These are phyloP conservation scores for Amylostereum chailletii DNA, from an alignment of 1,284 basidiomycete genomes.

Conservation along the genomic window DNA sequence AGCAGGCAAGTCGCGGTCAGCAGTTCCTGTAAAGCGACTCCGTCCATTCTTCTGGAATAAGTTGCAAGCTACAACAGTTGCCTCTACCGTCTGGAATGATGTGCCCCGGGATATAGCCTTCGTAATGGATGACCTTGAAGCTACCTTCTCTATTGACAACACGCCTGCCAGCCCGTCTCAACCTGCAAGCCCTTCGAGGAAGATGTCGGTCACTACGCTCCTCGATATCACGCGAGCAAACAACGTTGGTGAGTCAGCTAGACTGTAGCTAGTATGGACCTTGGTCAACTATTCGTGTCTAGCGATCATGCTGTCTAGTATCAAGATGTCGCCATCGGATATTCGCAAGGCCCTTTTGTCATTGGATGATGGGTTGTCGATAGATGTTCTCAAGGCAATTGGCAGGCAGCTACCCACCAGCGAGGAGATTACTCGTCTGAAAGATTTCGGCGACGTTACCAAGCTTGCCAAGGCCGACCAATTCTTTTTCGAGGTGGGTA, in stretches of 20 bases:
- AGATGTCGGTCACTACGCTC: slow-evolving; percentile 57
- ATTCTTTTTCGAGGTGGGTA: slow-evolving; percentile 66
- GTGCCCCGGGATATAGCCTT: slow-evolving; percentile 34
- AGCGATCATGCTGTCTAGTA: slow-evolving; percentile 77
- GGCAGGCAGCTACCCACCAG: slow-evolving; percentile 65
- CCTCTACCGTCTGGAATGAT: slow-evolving; percentile 69
- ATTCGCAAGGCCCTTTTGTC: slow-evolving; percentile 64
- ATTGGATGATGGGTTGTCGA: slow-evolving; percentile 55
- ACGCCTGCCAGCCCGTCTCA: slow-evolving; percentile 33
- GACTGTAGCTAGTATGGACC: neutral
- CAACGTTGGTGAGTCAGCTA: slow-evolving; percentile 54
- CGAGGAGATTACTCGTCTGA: slow-evolving; percentile 68
- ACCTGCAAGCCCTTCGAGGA: slow-evolving; percentile 35
- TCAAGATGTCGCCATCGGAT: slow-evolving; percentile 55
- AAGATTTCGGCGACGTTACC: slow-evolving; percentile 56
- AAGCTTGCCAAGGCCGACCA: slow-evolving; percentile 80
- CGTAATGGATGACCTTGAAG: slow-evolving; percentile 64
- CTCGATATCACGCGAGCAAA: slow-evolving; percentile 80
- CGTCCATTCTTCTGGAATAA: slow-evolving; percentile 93
- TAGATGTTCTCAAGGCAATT: slow-evolving; percentile 70
- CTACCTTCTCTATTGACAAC: slow-evolving; percentile 63
- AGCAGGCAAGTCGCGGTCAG: slow-evolving; percentile 21
- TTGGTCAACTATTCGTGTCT: slow-evolving; percentile 6
- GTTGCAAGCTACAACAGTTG: slow-evolving; percentile 34
- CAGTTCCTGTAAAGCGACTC: slow-evolving; percentile 49